phyloP scores from a whole-genome alignment of 2,329 filamentous ascomycete species.

The Nemania bipapillata region DNA sequence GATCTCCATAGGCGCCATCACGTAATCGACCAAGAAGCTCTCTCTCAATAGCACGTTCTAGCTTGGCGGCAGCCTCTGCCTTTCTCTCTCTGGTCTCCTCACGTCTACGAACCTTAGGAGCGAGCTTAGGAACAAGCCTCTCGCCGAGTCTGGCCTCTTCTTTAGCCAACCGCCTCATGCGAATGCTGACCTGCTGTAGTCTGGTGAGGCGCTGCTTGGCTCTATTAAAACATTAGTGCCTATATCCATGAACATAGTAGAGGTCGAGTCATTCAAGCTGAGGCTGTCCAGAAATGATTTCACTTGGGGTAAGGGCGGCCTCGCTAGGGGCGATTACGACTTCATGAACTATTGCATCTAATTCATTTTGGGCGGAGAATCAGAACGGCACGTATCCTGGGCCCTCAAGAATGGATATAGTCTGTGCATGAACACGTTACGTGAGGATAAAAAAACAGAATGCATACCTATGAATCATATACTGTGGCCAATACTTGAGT shows the following conservation, averaged over 20 bases:
- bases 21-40: conserved; percentile 91
- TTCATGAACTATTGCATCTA: background rate
- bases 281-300: background rate
- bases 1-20: conserved; percentile 92
- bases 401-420: background rate
- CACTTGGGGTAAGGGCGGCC: background rate
- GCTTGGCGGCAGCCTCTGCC: conserved; percentile 85
- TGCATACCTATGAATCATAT: conserved; percentile 54
- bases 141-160: conserved; percentile 92
- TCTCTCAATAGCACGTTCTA: conserved; percentile 94
- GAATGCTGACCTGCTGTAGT: conserved; percentile 88
- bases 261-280: background rate
- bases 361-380: background rate
- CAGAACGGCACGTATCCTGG: background rate
- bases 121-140: conserved; percentile 85
- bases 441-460: background rate
- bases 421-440: no score
- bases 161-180: conserved; percentile 80
- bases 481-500: conserved; percentile 94
- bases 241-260: background rate
- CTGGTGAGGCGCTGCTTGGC: conserved; percentile 83
- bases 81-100: conserved; percentile 81
- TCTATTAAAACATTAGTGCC: conserved; percentile 65
- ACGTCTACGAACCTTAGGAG: conserved; percentile 84
- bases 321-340: no score